Base-by-base conservation (phyloP, 1,284 basidiomycete species). In the Earliella scabrosa region DNA sequence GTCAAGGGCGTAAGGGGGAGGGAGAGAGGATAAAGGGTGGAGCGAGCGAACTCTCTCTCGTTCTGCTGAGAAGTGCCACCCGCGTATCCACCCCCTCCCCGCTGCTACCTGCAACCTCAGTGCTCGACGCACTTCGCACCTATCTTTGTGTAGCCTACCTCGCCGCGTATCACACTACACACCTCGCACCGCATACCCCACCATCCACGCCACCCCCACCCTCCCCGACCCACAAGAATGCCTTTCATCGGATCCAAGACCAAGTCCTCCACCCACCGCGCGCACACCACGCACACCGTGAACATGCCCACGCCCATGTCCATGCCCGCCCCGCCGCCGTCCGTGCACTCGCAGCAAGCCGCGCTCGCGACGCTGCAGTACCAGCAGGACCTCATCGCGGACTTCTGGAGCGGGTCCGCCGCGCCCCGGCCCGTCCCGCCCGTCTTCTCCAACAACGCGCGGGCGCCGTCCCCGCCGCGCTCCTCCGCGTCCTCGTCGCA, bases 361-460 rank as follows among this genome's bases (percentile, higher is more conserved):
- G 32, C 46, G 34, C 52, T 59, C 23, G 39, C 49, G 14, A 39
- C 45, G 20, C 44, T 62, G n/a, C 44, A 51, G 39, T 52, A 62
- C 46, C 60, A 62, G 40, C 36, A 44, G 20, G 55, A 56, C 52
- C 60, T 59, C 48, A 53, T 62, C 34, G 48, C 45, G 16, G 54
- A 59, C 54, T 62, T 62, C 52, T 62, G 58, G 57, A 56, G 54
- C 26, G 57, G 60, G 23, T 41, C 46, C 29, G 52, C 57, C 18
- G 52, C 50, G 1, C 50, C 29, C 6, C 20, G 18, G 16, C 49
- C 56, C 7, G 6, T 6, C 29, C 29, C 29, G 7, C 29, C 29
- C 13, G 29, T 13, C 13, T 13, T 31, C 7, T n/a, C n/a, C n/a
- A n/a, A n/a, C n/a, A n/a, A n/a, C n/a, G 29, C 29, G 21, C 51